Base-by-base conservation (phyloP, 257 asterid species). In the Thymus quinquecostatus region DNA sequence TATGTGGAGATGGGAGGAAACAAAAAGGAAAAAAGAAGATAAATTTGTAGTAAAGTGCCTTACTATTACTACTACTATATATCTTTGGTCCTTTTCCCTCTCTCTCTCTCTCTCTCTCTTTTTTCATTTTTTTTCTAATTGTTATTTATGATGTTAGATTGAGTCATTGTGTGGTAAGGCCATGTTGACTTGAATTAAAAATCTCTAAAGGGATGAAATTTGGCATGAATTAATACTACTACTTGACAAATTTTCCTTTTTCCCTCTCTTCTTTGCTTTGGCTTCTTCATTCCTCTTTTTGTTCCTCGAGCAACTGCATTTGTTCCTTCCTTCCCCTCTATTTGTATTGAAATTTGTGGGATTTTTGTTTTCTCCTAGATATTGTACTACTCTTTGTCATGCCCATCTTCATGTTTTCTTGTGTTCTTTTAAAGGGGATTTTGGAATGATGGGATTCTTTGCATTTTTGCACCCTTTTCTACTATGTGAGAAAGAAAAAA, bases 261-360 rank as follows among this genome's bases (percentile, higher is more conserved):
- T 12, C 10, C n/a, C 34, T 29, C 21, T 49, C 55, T 11, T 10
- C 12, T 44, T 10, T 10, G 49, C 13, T 75, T 84, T 81, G 86
- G 81, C 2, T 49, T 49, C 55, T n/a, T n/a, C 57, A 6, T 82
- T 77, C 89, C 96, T 59, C 61, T 60, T 79, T 86, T 88, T 83
- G 88, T 72, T 90, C 93, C 96, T 90, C 97, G 96, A 91, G 92
- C 96, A 84, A 86, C 93, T 84, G 87, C 85, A 66, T 78, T 83
- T 85, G 90, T 81, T 77, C 88, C 92, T 85, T 79, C 69, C 79
- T 69, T 70, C 69, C 80, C 82, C 85, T 77, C 87, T 73, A 70
- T 76, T 74, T 72, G 81, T 59, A 84, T 86, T 75, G 96, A 88
- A 80, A 81, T 73, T 81, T 81, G 97, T 86, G 96, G 96, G 87